A percentile compares a stretch with the other conserved stretches of the same genome.
phyloP scores from a whole-genome alignment of 495 filamentous ascomycete species.

The Delitschia confertaspora region DNA sequence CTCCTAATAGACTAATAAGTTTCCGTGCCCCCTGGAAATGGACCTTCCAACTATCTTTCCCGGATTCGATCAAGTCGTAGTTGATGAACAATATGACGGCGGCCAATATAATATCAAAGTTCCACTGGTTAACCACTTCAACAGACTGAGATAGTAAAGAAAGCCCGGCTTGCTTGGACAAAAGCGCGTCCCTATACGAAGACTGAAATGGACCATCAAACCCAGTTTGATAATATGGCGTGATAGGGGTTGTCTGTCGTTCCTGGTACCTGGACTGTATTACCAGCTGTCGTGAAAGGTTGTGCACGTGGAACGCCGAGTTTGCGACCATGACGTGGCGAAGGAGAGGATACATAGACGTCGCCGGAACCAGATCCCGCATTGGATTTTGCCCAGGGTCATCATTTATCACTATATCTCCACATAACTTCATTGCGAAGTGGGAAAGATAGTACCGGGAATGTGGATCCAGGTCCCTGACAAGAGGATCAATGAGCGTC shows the following conservation, averaged over 20 bases:
- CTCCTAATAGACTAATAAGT: conserved; percentile 13
- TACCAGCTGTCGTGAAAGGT: conserved; percentile 9
- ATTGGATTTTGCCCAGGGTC: conserved; percentile 19
- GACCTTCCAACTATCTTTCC: conserved; percentile 21
- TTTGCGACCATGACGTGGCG: conserved; percentile 24
- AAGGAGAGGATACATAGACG: conserved; percentile 9
- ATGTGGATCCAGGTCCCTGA: conserved; percentile 9
- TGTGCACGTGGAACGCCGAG: conserved; percentile 23
- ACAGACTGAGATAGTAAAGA: conserved; percentile 12
- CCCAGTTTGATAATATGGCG: conserved; percentile 10
- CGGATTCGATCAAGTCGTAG: conserved; percentile 24
- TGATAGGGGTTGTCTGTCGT: neutral
- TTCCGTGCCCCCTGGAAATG: conserved; percentile 20
- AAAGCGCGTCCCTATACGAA: conserved; percentile 18
- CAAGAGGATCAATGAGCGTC: conserved; percentile 13
- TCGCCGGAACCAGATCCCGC: conserved; percentile 17
- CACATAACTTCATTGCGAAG: conserved; percentile 19
- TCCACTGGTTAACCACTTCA: conserved; percentile 8
- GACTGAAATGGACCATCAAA: conserved; percentile 14
- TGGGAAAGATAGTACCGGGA: conserved; percentile 20
- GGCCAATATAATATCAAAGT: conserved; percentile 17
- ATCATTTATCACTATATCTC: conserved; percentile 23
- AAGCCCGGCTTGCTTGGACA: conserved; percentile 19
- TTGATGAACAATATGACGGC: conserved; percentile 21
- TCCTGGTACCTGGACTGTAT: conserved; percentile 5